Conservation (phyloP, 2,329 filamentous ascomycete genomes). For the Sarocladium oryzae region DNA sequence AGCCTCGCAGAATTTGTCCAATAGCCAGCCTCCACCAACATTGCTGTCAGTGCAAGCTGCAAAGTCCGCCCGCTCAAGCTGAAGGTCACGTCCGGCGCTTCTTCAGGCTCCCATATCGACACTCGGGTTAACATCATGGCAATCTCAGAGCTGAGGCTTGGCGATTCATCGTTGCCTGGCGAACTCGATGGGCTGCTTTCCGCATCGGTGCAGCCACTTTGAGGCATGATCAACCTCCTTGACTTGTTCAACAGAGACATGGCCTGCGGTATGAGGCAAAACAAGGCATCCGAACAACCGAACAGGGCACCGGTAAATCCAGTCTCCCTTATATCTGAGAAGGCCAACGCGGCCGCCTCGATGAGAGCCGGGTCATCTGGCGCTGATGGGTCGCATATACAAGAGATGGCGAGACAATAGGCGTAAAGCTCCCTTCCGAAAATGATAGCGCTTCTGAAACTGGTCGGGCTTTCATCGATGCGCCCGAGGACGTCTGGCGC, state of each 20-base stretch:
- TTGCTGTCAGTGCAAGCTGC: background rate
- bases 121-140: background rate
- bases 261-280: background rate
- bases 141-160: background rate
- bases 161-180: background rate
- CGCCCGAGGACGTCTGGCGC: background rate
- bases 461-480: background rate
- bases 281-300: background rate
- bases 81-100: background rate
- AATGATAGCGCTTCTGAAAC: background rate
- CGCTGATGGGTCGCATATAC: background rate
- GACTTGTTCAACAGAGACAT: background rate
- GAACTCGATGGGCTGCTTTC: background rate
- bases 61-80: background rate
- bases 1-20: background rate
- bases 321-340: background rate
- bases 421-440: constrained; percentile 1
- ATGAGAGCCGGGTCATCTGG: background rate
- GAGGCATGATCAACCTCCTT: background rate
- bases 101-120: background rate
- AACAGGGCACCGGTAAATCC: background rate
- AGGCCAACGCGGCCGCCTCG: background rate
- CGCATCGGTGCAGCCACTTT: background rate
- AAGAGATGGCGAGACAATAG: background rate
- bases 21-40: background rate